Percentiles rank a stretch among this genome's conserved stretches.
phyloP scores from a whole-genome alignment of 2,329 filamentous ascomycete species.

The Purpureocillium takamizusanense region DNA sequence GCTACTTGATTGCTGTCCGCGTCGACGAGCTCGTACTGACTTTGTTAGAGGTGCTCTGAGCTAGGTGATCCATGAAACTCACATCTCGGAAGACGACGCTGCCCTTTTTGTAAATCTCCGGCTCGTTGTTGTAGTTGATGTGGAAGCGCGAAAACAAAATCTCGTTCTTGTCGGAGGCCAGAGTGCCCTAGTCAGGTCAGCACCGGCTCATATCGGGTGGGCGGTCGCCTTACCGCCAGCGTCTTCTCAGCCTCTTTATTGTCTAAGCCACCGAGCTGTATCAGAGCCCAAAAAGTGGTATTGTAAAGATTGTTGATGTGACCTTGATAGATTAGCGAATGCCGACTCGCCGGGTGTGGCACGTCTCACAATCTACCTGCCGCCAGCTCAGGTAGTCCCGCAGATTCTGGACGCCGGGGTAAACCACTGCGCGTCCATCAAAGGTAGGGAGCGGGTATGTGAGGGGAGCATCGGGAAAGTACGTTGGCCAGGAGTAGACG shows the following conservation, averaged over 20 bases:
- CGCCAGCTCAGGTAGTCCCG: conserved; percentile 96
- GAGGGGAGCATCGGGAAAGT: conserved; percentile 64
- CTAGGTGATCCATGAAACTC: conserved; percentile 16
- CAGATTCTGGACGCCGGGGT: conserved; percentile 73
- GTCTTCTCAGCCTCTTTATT: conserved; percentile 72
- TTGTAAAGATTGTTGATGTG: conserved; percentile 99
- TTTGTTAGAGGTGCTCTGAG: conserved; percentile 12
- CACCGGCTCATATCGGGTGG: not conserved
- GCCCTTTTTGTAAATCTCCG: conserved; percentile 86
- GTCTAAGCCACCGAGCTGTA: conserved; percentile 67
- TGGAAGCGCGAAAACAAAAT: conserved; percentile 82
- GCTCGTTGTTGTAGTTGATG: conserved; percentile 97
- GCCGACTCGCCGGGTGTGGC: not conserved
- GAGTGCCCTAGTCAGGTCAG: conserved; percentile 54
- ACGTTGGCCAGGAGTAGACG: conserved; percentile 66
- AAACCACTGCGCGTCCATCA: conserved; percentile 84
- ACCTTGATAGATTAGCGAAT: conserved; percentile 37
- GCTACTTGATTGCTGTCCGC: conserved; percentile 37
- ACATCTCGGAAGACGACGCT: conserved; percentile 82
- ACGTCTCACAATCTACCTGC: conserved; percentile 77
- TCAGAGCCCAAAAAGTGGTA: conserved; percentile 88
- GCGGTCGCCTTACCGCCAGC: conserved; percentile 51
- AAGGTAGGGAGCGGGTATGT: conserved; percentile 76
- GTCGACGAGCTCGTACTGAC: conserved; percentile 62
- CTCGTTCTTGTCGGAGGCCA: conserved; percentile 88